Conservation (phyloP, 2,329 filamentous ascomycete genomes). For the Diaporthe ampelina region DNA sequence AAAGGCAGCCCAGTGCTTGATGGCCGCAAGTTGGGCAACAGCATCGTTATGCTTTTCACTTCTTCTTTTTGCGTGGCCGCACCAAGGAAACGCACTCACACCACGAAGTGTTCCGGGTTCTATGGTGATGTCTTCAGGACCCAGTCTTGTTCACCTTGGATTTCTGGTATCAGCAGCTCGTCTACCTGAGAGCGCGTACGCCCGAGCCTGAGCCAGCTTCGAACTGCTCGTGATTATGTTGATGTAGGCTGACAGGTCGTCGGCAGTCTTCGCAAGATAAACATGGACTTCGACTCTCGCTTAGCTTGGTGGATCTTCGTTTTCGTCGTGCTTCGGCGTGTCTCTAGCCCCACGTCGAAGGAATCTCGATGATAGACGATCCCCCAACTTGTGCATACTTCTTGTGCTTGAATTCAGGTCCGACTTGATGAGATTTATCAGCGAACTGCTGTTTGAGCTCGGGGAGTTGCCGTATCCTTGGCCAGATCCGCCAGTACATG, state of each 20-base stretch:
- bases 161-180: not conserved
- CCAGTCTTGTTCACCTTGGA: not conserved
- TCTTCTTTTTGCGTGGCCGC: too few relatives aligned
- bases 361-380: not conserved
- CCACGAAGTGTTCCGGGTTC: not conserved
- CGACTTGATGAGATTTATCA: not conserved
- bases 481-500: not conserved
- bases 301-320: not conserved
- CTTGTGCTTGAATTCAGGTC: not conserved
- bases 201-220: not conserved
- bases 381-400: not conserved
- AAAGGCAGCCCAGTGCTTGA: not conserved
- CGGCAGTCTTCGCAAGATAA: not conserved
- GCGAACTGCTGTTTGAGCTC: slow-evolving; percentile 7
- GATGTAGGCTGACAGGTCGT: not conserved
- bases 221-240: not conserved
- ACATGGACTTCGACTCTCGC: not conserved
- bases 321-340: not conserved
- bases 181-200: not conserved
- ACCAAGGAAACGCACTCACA: not conserved
- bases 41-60: too few relatives aligned
- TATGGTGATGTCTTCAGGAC: not conserved
- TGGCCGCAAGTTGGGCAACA: not conserved
- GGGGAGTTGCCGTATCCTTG: not conserved
- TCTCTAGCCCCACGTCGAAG: not conserved